Percentiles rank a stretch among this genome's conserved stretches.
phyloP scores from a whole-genome alignment of 164 flowering plant genomes.

The Macadamia tetraphylla region DNA sequence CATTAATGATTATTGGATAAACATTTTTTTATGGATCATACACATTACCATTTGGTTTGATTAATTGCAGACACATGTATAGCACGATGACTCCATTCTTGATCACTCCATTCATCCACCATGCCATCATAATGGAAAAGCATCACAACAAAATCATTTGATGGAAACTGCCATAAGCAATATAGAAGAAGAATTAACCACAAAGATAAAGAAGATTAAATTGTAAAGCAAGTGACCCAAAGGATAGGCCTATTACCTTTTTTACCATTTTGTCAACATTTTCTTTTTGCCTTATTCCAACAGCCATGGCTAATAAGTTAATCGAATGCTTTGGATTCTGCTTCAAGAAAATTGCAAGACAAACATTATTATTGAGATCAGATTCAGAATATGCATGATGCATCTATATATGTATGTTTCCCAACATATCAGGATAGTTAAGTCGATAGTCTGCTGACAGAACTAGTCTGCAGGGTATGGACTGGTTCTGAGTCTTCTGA shows the following conservation, averaged over 20 bases:
- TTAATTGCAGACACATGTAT: slow-evolving; percentile 68
- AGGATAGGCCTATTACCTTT: slow-evolving; percentile 40
- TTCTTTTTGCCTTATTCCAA: slow-evolving; percentile 74
- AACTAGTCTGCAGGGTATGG: no score
- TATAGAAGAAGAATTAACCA: not conserved
- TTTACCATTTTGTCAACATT: slow-evolving; percentile 51
- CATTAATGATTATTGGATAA: not conserved
- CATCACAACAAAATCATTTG: slow-evolving; percentile 57
- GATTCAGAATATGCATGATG: not conserved
- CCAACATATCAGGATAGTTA: no score
- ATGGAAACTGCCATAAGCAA: slow-evolving; percentile 50
- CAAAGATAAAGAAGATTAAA: not conserved
- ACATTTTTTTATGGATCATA: not conserved
- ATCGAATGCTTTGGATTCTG: slow-evolving; percentile 34
- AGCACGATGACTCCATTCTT: slow-evolving; percentile 53
- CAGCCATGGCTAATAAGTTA: slow-evolving; percentile 75
- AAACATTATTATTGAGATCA: no score
- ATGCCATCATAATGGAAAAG: slow-evolving; percentile 86
- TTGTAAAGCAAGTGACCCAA: not conserved
- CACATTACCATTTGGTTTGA: slow-evolving; percentile 80
- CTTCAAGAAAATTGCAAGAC: slow-evolving; percentile 5
- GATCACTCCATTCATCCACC: slow-evolving; percentile 71
- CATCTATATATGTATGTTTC: no score
- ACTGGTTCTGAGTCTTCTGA: no score
- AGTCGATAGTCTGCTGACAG: no score